Conservation (phyloP, 352 stramenopile species). For the Globisporangium cederbergense region DNA sequence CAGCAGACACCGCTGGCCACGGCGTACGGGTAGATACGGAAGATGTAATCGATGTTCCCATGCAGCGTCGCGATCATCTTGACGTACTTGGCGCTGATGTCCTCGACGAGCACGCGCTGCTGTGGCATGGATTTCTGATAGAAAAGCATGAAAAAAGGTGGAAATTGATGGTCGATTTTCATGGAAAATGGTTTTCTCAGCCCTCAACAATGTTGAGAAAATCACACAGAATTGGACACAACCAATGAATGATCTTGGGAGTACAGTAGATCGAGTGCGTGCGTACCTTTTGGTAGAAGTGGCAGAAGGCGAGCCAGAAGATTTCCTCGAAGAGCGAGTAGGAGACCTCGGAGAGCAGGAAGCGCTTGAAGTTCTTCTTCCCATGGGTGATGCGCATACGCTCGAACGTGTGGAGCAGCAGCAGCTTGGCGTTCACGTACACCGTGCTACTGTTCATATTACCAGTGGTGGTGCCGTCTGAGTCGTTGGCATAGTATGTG, state of each 20-base stretch:
- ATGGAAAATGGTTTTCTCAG: neutral
- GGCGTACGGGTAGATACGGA: conserved; percentile 86
- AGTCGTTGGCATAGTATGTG: conserved; percentile 28
- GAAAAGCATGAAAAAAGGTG: neutral
- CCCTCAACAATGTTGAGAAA: neutral
- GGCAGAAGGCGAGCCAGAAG: conserved; percentile 87
- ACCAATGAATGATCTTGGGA: neutral
- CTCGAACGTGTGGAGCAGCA: conserved; percentile 84
- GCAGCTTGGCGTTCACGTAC: conserved; percentile 77
- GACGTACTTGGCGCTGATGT: conserved; percentile 75
- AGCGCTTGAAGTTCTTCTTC: conserved; percentile 82
- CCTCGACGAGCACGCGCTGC: conserved; percentile 64
- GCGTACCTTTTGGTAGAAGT: conserved; percentile 79
- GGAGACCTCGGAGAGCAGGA: conserved; percentile 72
- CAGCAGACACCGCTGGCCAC: conserved; percentile 75
- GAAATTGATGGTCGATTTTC: neutral
- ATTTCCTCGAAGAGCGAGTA: conserved; percentile 84
- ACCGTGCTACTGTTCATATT: conserved; percentile 20
- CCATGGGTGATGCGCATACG: conserved; percentile 71
- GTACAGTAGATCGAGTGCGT: neutral
- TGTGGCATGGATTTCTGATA: conserved; percentile 45
- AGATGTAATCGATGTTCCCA: conserved; percentile 82
- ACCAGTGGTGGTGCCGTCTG: conserved; percentile 4
- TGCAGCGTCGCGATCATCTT: conserved; percentile 72
- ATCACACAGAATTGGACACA: neutral